Conservation (phyloP, 768 basidiomycete species). For the Rhizopogon vinicolor region DNA sequence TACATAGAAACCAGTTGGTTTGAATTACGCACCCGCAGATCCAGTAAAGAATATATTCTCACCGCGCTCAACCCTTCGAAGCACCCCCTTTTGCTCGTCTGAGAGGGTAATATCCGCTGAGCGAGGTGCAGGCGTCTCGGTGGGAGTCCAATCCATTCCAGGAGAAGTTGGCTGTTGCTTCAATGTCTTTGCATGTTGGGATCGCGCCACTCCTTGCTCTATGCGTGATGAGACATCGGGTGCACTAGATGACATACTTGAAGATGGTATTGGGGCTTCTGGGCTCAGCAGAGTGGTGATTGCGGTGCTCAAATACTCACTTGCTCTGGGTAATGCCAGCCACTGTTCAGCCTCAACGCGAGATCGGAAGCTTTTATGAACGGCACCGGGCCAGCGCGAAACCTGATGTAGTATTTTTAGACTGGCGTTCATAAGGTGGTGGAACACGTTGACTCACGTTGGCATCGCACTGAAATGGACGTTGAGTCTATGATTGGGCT, state of each 20-base stretch:
- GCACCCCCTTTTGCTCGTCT: slow-evolving; percentile 44
- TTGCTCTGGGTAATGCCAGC: slow-evolving; percentile 23
- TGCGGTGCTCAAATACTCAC: slow-evolving; percentile 9
- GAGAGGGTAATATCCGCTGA: slow-evolving; percentile 36
- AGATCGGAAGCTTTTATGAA: slow-evolving; percentile 49
- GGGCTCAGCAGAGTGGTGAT: background rate
- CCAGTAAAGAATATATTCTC: slow-evolving; percentile 83
- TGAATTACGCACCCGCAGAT: slow-evolving; percentile 55
- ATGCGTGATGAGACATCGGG: background rate
- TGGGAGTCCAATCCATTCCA: background rate
- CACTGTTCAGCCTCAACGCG: slow-evolving; percentile 45
- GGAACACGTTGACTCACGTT: slow-evolving; percentile 28
- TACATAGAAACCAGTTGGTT: background rate
- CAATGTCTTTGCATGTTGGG: background rate
- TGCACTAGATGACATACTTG: background rate
- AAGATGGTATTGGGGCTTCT: background rate
- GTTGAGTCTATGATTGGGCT: background rate
- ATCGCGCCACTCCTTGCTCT: background rate
- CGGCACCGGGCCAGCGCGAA: slow-evolving; percentile 45
- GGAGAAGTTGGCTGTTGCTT: background rate
- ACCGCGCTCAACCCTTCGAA: slow-evolving; percentile 51
- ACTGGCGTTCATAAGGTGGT: background rate
- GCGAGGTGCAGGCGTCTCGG: background rate
- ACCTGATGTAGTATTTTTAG: slow-evolving; percentile 32
- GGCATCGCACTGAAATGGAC: slow-evolving; percentile 36